Percentiles rank a stretch among this genome's conserved stretches.
Evolutionary conservation across 2,329 filamentous ascomycete species (phyloP).

Genomic region (Trichoderma sp.): DNA sequence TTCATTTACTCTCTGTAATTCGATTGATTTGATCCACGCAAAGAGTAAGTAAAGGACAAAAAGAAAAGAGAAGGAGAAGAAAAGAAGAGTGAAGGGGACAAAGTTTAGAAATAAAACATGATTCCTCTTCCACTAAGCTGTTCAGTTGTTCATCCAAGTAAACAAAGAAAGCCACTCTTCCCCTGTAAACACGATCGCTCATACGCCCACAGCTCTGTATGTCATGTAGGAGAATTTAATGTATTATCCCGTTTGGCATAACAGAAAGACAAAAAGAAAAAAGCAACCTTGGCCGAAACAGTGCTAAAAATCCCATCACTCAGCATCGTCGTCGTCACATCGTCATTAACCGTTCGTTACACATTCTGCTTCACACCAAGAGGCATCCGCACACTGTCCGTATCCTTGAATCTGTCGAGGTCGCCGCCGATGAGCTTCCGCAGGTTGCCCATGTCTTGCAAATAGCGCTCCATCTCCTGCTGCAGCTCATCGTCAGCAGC

Average conservation of each 20-base stretch:
- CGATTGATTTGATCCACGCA: neutral
- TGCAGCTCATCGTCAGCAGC: slow-evolving; percentile 64
- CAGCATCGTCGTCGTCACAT: neutral
- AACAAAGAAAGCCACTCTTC: neutral
- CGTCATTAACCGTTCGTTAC: slow-evolving; percentile 22
- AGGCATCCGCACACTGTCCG: slow-evolving; percentile 55
- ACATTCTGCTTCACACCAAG: slow-evolving; percentile 45
- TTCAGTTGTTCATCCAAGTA: neutral
- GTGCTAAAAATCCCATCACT: neutral
- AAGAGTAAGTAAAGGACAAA: neutral
- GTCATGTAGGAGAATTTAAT: neutral
- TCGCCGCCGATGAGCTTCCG: slow-evolving; percentile 69
- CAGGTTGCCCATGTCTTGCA: slow-evolving; percentile 76
- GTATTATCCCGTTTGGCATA: neutral
- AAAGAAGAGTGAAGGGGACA: neutral
- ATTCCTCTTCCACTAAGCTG: neutral
- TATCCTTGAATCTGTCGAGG: slow-evolving; percentile 63
- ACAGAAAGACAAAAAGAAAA: too few species aligned
- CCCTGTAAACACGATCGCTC: slow-evolving; percentile 1
- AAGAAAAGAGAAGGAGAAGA: neutral
- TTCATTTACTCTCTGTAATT: neutral
- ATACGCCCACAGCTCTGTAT: neutral
- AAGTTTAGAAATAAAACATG: neutral
- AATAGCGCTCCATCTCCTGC: slow-evolving; percentile 77
- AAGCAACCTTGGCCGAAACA: neutral